These are phyloP conservation scores for Solanum appendiculatum DNA, from an alignment of 257 asterid genomes.

Conservation along the genomic window DNA sequence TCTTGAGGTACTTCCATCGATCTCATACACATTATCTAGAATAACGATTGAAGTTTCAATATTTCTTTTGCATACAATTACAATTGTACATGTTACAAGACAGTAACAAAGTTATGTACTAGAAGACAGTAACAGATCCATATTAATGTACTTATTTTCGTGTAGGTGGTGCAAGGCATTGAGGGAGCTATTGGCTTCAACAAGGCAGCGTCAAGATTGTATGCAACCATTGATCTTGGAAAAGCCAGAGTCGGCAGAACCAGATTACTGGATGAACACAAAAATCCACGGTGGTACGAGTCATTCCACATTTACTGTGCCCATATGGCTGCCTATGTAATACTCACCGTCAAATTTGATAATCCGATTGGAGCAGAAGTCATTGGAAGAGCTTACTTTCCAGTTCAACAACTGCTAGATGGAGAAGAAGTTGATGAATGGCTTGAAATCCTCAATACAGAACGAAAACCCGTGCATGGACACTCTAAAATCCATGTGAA, in stretches of 20 bases:
- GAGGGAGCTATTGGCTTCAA: conserved; percentile 31
- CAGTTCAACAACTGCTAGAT: conserved; percentile 11
- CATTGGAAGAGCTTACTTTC: conserved; percentile 30
- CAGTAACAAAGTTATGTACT: not conserved
- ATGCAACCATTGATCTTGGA: conserved; percentile 53
- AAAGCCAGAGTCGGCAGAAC: conserved; percentile 54
- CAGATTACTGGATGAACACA: conserved; percentile 4
- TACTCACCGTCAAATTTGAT: conserved; percentile 20
- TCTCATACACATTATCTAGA: not conserved
- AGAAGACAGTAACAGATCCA: not conserved
- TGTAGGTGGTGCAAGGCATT: conserved; percentile 37
- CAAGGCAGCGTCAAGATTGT: conserved; percentile 28
- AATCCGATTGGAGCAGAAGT: conserved; percentile 28
- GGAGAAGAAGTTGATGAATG: conserved; percentile 20
- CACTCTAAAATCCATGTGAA: conserved; percentile 27
- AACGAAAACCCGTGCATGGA: conserved; percentile 17
- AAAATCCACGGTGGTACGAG: conserved; percentile 31
- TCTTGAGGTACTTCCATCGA: not conserved
- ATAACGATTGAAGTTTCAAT: not conserved
- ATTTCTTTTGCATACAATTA: not conserved
- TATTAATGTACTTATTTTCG: not conserved
- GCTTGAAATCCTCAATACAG: conserved; percentile 20
- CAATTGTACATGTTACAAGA: not conserved
- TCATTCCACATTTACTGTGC: conserved; percentile 32
- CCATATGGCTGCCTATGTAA: conserved; percentile 19